Conservation (phyloP, 2,329 filamentous ascomycete species). For the Capronia americana region DNA sequence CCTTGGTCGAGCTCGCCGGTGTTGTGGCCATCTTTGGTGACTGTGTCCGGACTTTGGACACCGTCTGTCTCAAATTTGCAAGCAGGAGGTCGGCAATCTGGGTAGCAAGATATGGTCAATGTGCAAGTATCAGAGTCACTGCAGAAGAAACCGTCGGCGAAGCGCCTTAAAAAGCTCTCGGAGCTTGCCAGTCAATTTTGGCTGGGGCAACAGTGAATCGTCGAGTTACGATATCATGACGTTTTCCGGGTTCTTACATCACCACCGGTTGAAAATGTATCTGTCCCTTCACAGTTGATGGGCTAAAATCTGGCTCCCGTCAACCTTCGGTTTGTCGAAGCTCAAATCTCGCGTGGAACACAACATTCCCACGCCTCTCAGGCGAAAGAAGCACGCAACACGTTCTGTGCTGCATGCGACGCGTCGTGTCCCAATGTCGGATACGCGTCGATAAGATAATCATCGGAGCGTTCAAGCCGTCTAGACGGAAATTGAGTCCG, state of each 20-base stretch:
- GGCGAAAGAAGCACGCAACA: not conserved
- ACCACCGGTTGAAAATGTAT: not conserved
- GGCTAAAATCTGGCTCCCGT: not conserved
- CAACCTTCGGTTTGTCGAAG: not conserved
- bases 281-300: constrained; percentile 4
- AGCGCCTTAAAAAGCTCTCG: not conserved
- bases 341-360: not conserved
- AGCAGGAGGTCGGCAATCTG: not conserved
- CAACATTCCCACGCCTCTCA: not conserved
- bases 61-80: not conserved
- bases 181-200: constrained; percentile 8
- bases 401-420: not conserved
- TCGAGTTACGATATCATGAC: constrained; percentile 18
- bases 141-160: not conserved
- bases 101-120: constrained; percentile 2
- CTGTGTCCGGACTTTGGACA: not conserved
- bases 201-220: not conserved
- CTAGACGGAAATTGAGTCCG: not conserved
- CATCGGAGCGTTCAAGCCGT: not conserved
- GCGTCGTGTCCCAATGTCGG: not conserved
- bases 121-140: not conserved
- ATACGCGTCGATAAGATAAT: not conserved
- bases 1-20: constrained; percentile 30
- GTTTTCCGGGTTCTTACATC: constrained; percentile 18
- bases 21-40: constrained; percentile 19